Percentiles rank a stretch among this genome's conserved stretches.
Evolutionary conservation across 164 flowering plant species (phyloP).

Genomic region (Nymphaea colorata): DNA sequence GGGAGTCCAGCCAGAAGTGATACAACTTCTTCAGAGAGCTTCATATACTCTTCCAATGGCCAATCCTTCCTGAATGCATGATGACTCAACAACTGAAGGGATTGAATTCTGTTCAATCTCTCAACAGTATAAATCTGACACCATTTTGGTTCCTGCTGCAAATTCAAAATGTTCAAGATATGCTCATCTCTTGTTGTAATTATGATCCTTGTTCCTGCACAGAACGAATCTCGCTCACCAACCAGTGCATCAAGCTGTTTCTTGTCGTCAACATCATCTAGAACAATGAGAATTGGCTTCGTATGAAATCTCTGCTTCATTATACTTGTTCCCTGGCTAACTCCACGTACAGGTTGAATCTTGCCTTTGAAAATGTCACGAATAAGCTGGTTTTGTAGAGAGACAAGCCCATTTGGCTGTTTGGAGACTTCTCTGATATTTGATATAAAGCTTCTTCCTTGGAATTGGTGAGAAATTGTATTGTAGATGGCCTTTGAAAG

Average conservation of each 20-base stretch:
- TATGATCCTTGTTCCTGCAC: slow-evolving; percentile 2
- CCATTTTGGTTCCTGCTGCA: too few species aligned
- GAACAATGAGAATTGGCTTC: slow-evolving; percentile 1
- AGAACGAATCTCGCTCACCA: background rate
- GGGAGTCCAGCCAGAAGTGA: slow-evolving; percentile 6
- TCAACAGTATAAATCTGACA: background rate
- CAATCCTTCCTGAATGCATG: background rate
- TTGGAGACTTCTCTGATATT: slow-evolving; percentile 1
- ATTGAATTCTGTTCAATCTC: background rate
- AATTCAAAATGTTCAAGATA: background rate
- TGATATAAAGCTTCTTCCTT: background rate
- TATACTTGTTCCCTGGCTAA: background rate
- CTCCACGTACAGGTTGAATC: background rate
- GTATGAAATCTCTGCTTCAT: background rate
- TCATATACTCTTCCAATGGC: background rate
- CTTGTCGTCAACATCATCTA: slow-evolving; percentile 2
- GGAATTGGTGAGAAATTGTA: background rate
- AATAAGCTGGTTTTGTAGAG: slow-evolving; percentile 8
- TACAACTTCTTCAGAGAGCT: background rate
- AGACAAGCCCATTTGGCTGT: background rate
- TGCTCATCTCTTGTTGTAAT: slow-evolving; percentile 8
- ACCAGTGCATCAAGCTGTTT: background rate
- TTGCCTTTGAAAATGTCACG: slow-evolving; percentile 1
- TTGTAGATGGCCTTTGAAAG: slow-evolving; percentile 1
- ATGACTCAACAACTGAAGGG: background rate